Base-by-base conservation (phyloP, 1,284 basidiomycete species). In the Leccinum subrobustum region DNA sequence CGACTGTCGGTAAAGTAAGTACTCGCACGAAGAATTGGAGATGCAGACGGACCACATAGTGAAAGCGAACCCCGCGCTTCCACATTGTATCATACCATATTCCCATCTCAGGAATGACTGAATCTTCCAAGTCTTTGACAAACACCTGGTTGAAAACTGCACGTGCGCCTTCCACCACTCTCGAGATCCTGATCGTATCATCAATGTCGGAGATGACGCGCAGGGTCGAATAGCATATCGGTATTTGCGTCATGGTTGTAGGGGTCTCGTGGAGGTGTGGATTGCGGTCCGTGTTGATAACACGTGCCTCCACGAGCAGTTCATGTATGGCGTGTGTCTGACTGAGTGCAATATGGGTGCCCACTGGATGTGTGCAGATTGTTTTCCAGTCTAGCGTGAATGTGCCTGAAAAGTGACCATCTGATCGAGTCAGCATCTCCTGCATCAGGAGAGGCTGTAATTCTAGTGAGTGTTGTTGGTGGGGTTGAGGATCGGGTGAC, bases 171-270 rank as follows among this genome's bases (percentile, higher is more conserved):
- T 79, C 77, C 3, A 88, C 69, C n/a, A 96, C 82, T 57, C 87
- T 85, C 0, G 91, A 87, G 54, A 84, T 74, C 72, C 96, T 98
- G 64, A 97, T 83, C 0, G 96, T 98, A 73, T 98, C 96, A 73
- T 98, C 96, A 51, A 98, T 90, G 70, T 98, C 96, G 1, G 93
- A 96, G 35, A 98, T 89, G 58, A 97, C 82, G 7, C 92, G 85
- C 12, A 94, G 72, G 1, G 81, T 80, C 25, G 72, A 65, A 14
- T 64, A 62, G 27, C 68, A 64, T 56, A 73, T 65, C 51, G 70
- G 65, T 63, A 74, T 62, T 20, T 57, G 58, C 3, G 65, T 63
- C 62, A 50, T 59, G 53, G 60, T 51, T 60, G 61, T 59, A 54
- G 71, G 61, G 58, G 63, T 53, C 57, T 70, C 66, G 3, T 77